A percentile compares a stretch with the other conserved stretches of the same genome.
phyloP scores from a whole-genome alignment of 306 rosid genomes.

The Morella rubra region DNA sequence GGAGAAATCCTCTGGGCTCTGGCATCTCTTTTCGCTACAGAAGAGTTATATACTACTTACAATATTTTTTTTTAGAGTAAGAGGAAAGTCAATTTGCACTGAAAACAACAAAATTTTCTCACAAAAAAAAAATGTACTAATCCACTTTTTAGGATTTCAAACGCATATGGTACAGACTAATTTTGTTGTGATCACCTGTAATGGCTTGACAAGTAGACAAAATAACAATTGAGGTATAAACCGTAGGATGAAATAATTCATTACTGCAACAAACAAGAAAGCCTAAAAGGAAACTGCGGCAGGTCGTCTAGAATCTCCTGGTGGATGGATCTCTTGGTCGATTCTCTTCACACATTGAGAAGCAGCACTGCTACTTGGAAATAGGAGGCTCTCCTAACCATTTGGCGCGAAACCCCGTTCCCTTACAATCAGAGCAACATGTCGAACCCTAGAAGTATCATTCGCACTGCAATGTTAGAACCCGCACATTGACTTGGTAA shows the following conservation, averaged over 20 bases:
- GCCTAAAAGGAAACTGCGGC: constrained; percentile 1
- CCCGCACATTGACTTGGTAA: background rate
- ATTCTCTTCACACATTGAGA: constrained; percentile 8
- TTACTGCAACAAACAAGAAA: background rate
- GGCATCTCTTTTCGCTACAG: too few relatives aligned
- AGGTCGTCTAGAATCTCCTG: constrained; percentile 19
- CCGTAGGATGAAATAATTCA: constrained; percentile 4
- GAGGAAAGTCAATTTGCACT: too few relatives aligned
- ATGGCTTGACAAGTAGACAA: constrained; percentile 3
- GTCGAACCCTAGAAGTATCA: constrained; percentile 45
- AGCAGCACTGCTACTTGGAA: constrained; percentile 38
- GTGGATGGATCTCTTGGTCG: constrained; percentile 7
- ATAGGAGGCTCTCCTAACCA: constrained; percentile 91
- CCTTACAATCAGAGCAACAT: constrained; percentile 57
- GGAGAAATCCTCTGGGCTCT: too few relatives aligned
- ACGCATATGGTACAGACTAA: constrained; percentile 23
- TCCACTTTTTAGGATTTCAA: constrained; percentile 11
- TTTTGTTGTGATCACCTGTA: constrained; percentile 7
- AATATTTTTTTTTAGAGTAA: too few relatives aligned
- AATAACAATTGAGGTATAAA: constrained; percentile 25
- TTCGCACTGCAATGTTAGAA: background rate
- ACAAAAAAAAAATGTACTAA: background rate
- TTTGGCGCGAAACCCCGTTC: constrained; percentile 61
- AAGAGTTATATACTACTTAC: too few relatives aligned
- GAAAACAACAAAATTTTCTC: too few relatives aligned